phyloP scores from a whole-genome alignment of 306 rosid genomes.

The Cucurbita pepo region DNA sequence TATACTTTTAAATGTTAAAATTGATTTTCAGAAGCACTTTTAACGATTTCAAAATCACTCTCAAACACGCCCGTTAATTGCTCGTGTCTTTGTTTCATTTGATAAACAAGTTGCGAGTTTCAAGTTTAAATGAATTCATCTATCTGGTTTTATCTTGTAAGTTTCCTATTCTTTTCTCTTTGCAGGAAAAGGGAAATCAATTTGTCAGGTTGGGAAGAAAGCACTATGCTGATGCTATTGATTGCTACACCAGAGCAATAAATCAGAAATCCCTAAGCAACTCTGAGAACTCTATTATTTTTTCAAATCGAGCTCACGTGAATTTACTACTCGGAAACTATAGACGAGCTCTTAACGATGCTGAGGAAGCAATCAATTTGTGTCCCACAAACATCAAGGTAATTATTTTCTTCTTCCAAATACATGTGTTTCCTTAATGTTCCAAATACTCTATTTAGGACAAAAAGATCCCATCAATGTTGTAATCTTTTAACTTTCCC shows the following conservation, averaged over 20 bases:
- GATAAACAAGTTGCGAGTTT: background rate
- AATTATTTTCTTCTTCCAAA: background rate
- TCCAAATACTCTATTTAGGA: background rate
- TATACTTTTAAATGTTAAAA: too few species aligned
- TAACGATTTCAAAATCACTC: background rate
- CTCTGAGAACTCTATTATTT: constrained; percentile 49
- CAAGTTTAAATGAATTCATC: background rate
- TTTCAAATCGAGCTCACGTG: constrained; percentile 69
- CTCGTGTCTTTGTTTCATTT: background rate
- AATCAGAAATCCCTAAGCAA: constrained; percentile 48
- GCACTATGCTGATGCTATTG: constrained; percentile 74
- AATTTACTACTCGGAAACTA: constrained; percentile 70
- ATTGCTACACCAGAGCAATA: constrained; percentile 75
- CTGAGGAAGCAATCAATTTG: constrained; percentile 59
- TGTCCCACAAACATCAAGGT: constrained; percentile 67
- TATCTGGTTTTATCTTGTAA: background rate
- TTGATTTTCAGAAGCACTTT: background rate
- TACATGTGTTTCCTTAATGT: constrained; percentile 14
- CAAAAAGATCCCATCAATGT: background rate
- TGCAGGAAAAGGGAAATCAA: constrained; percentile 80
- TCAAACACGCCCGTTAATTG: too few species aligned
- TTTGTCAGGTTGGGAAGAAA: constrained; percentile 65
- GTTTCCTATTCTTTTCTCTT: constrained; percentile 1
- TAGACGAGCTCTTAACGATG: constrained; percentile 69
- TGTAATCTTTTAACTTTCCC: background rate